phyloP scores from a whole-genome alignment of 768 basidiomycete species.

The Tremella mesenterica region DNA sequence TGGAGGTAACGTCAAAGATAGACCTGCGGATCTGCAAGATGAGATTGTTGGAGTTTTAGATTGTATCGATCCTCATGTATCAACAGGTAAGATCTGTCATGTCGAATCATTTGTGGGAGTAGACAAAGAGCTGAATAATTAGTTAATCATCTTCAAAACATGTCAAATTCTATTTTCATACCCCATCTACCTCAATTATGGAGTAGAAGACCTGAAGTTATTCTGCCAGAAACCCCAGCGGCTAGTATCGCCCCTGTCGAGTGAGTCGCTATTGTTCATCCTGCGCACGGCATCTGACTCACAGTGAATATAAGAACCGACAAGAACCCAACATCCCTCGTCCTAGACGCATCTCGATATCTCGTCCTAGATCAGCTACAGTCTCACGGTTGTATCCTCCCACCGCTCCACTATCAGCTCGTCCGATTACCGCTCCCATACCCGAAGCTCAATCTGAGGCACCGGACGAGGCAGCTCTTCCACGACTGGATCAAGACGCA shows the following conservation, averaged over 20 bases:
- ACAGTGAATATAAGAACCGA: not conserved
- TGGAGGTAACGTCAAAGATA: too few species aligned
- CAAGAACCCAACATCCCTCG: not conserved
- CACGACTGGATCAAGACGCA: not conserved
- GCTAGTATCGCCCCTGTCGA: conserved; percentile 2
- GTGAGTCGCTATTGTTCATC: conserved; percentile 10
- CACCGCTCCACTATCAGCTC: conserved; percentile 15
- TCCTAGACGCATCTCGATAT: not conserved
- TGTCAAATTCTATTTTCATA: conserved; percentile 68
- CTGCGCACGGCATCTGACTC: not conserved
- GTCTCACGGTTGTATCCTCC: conserved; percentile 7
- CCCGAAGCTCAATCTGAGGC: not conserved
- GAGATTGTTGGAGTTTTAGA: conserved; percentile 77
- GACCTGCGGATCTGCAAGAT: conserved; percentile 58
- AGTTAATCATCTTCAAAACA: conserved; percentile 66
- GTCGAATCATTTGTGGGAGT: not conserved
- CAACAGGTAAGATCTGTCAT: conserved; percentile 46
- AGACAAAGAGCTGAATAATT: not conserved
- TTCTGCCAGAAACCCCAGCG: conserved; percentile 47
- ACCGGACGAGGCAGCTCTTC: not conserved
- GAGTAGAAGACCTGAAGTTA: conserved; percentile 60
- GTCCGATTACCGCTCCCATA: not conserved
- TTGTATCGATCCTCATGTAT: conserved; percentile 64
- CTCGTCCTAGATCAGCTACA: conserved; percentile 11
- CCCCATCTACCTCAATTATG: conserved; percentile 60